Evolutionary conservation across 2,329 filamentous ascomycete genomes (phyloP).

Genomic region (Colletotrichum tofieldiae): DNA sequence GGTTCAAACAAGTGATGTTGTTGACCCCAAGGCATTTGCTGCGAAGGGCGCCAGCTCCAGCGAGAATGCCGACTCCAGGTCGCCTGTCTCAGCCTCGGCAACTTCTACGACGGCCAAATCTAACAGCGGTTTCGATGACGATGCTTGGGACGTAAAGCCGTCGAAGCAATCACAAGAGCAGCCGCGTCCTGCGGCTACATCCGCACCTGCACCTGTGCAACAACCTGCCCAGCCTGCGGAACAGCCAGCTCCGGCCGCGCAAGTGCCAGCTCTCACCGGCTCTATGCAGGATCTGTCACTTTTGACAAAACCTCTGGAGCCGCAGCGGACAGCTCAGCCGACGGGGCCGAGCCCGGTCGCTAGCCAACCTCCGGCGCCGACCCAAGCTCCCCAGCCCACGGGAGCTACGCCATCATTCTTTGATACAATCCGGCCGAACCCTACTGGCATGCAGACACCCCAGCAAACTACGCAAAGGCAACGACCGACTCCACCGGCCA

Average conservation of each 20-base stretch:
- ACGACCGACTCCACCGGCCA: constrained; percentile 59
- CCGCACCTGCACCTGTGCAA: constrained; percentile 49
- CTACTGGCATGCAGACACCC: constrained; percentile 33
- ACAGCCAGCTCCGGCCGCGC: constrained; percentile 52
- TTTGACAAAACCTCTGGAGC: constrained; percentile 67
- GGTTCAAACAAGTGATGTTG: constrained; percentile 87
- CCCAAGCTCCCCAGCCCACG: constrained; percentile 61
- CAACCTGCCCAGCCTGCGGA: constrained; percentile 49
- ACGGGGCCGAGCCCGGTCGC: constrained; percentile 50
- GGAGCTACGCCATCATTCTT: constrained; percentile 75
- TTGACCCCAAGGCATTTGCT: constrained; percentile 90
- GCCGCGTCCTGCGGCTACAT: constrained; percentile 56
- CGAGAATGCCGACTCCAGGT: constrained; percentile 50
- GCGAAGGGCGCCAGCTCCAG: constrained; percentile 67
- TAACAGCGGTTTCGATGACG: constrained; percentile 85
- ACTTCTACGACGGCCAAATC: constrained; percentile 41
- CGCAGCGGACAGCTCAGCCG: constrained; percentile 53
- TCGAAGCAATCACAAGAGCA: constrained; percentile 69
- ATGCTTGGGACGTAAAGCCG: constrained; percentile 97
- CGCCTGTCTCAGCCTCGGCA: constrained; percentile 18
- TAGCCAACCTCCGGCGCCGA: constrained; percentile 52
- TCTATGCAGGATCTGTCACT: constrained; percentile 75
- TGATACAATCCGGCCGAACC: constrained; percentile 50
- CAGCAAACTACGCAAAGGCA: constrained; percentile 57
- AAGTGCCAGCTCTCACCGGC: constrained; percentile 72